Conservation (phyloP, 2,329 filamentous ascomycete genomes). For the Neurospora sp. region DNA sequence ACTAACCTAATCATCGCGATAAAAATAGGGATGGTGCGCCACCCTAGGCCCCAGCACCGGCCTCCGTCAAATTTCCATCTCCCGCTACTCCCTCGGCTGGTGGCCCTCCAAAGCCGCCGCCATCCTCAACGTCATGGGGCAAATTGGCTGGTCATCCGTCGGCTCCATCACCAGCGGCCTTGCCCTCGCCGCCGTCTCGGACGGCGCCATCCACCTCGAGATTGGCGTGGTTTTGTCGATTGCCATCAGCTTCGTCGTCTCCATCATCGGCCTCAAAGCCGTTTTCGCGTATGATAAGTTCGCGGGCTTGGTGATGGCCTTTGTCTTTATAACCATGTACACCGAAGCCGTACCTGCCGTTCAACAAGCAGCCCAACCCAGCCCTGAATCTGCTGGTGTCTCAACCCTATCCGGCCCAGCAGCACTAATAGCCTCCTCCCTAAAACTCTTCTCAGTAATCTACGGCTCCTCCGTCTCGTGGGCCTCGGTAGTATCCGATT, state of each 20-base stretch:
- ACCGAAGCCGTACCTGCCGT: conserved; percentile 37
- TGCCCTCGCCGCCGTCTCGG: conserved; percentile 55
- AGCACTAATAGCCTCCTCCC: conserved; percentile 29
- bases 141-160: conserved; percentile 35
- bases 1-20: neutral
- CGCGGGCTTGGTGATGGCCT: conserved; percentile 50
- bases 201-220: conserved; percentile 47
- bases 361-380: conserved; percentile 31
- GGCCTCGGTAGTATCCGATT: conserved; percentile 53
- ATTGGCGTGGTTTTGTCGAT: conserved; percentile 52
- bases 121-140: conserved; percentile 22
- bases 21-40: conserved; percentile 33
- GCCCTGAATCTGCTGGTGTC: conserved; percentile 27
- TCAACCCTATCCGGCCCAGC: conserved; percentile 26
- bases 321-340: conserved; percentile 43
- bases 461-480: conserved; percentile 49
- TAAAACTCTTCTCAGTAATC: conserved; percentile 34
- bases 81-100: conserved; percentile 25
- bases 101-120: conserved; percentile 23
- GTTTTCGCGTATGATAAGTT: conserved; percentile 61
- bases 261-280: conserved; percentile 51
- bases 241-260: conserved; percentile 46
- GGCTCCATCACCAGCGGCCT: conserved; percentile 59
- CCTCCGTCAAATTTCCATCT: conserved; percentile 40
- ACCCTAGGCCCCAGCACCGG: conserved; percentile 40